Percentiles rank a stretch among this genome's conserved stretches.
phyloP scores from a whole-genome alignment of 2,329 filamentous ascomycete genomes.

The Fusarium globosum region DNA sequence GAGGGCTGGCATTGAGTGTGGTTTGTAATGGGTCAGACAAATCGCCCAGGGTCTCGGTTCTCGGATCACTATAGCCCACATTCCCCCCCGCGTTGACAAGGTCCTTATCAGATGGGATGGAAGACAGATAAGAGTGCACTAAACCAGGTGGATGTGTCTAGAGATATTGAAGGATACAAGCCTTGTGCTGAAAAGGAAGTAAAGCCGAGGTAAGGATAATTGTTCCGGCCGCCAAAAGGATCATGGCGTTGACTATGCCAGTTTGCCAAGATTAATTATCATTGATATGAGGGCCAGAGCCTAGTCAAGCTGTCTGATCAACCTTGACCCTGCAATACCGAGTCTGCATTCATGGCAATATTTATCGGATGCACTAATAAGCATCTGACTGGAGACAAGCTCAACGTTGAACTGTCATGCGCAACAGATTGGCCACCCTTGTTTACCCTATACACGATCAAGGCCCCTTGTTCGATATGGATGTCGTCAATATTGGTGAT shows the following conservation, averaged over 20 bases:
- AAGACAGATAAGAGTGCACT: neutral
- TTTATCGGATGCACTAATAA: neutral
- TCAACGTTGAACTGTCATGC: neutral
- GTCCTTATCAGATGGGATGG: conserved; percentile 52
- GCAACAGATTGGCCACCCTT: too few species aligned
- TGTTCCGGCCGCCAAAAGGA: neutral
- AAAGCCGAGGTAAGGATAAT: neutral
- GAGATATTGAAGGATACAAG: neutral
- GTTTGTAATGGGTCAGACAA: conserved; percentile 40
- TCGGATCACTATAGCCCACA: conserved; percentile 2
- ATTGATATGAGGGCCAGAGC: neutral
- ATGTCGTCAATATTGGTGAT: neutral
- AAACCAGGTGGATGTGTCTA: neutral
- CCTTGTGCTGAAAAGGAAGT: neutral
- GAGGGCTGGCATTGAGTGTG: neutral
- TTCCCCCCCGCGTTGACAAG: conserved; percentile 24
- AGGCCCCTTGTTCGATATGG: too few species aligned
- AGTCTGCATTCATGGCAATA: neutral
- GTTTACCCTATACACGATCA: neutral
- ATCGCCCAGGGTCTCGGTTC: conserved; percentile 15
- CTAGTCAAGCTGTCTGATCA: neutral
- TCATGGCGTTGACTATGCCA: neutral
- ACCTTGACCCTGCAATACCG: neutral
- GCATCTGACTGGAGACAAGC: neutral
- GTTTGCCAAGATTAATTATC: neutral